Conservation (phyloP, 768 basidiomycete species). For the Terana coerulea region DNA sequence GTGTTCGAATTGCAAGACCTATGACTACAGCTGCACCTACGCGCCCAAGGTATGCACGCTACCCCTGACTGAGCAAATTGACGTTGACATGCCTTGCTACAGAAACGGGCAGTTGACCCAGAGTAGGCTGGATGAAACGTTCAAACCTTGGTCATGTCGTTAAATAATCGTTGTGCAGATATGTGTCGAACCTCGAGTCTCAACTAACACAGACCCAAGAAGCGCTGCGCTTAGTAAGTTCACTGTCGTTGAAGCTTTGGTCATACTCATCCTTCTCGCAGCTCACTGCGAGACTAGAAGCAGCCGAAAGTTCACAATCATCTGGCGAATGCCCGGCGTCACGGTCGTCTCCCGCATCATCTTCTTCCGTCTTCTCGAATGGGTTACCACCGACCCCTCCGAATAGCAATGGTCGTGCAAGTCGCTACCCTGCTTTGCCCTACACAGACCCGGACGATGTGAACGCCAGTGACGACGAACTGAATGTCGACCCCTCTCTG, state of each 20-base stretch:
- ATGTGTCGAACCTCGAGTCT: constrained; percentile 10
- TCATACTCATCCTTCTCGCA: background rate
- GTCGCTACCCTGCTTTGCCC: background rate
- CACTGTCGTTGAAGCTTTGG: constrained; percentile 6
- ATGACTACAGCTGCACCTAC: constrained; percentile 50
- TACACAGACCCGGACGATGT: constrained; percentile 2
- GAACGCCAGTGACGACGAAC: constrained; percentile 16
- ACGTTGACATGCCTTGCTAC: background rate
- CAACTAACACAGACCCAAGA: constrained; percentile 11
- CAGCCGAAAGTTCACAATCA: background rate
- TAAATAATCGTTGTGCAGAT: background rate
- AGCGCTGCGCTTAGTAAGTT: no score
- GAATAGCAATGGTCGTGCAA: background rate
- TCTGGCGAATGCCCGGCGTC: background rate
- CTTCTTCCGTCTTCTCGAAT: background rate
- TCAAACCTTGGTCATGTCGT: background rate
- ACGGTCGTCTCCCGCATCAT: background rate
- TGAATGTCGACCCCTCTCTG: constrained; percentile 11
- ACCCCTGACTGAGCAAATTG: no score
- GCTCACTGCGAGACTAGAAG: constrained; percentile 4
- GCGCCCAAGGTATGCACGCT: constrained; percentile 44
- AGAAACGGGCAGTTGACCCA: constrained; percentile 13
- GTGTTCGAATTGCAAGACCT: constrained; percentile 54
- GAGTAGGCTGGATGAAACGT: constrained; percentile 1
- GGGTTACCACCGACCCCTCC: background rate